These are phyloP conservation scores for Trichoderma simmonsii DNA, from an alignment of 2,329 filamentous ascomycete species.

Conservation along the genomic window DNA sequence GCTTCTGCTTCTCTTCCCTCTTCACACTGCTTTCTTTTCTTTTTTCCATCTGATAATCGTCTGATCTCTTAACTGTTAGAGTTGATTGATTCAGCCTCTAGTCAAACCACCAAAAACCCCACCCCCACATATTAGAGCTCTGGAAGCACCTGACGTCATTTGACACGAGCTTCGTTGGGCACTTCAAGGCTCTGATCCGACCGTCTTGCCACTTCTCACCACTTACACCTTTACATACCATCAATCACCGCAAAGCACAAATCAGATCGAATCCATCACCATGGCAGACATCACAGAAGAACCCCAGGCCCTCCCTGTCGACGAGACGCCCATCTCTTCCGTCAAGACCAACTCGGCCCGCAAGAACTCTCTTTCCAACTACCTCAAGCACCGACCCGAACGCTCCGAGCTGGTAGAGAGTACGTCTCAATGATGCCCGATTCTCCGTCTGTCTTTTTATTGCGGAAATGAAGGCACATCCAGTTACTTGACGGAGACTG, in stretches of 20 bases:
- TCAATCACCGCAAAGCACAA: background rate
- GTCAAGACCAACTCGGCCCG: conserved; percentile 51
- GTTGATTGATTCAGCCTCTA: background rate
- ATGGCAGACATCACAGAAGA: conserved; percentile 23
- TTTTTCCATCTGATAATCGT: background rate
- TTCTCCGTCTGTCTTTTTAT: no score
- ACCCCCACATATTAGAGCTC: conserved; percentile 10
- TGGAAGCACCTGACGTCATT: conserved; percentile 17
- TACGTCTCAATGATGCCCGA: conserved; percentile 40
- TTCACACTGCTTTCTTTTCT: background rate
- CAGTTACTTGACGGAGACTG: no score
- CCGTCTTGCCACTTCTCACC: background rate
- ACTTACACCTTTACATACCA: background rate
- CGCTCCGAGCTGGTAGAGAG: conserved; percentile 76
- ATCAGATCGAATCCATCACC: background rate
- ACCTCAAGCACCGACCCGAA: conserved; percentile 69
- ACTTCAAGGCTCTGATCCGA: background rate
- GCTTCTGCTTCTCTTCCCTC: background rate
- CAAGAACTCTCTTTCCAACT: conserved; percentile 69
- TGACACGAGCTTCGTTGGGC: conserved; percentile 15
- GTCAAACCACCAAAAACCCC: background rate
- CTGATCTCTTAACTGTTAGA: background rate
- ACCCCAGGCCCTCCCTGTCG: conserved; percentile 34
- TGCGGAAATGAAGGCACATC: background rate
- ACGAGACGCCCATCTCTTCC: conserved; percentile 53